phyloP scores from a whole-genome alignment of 2,329 filamentous ascomycete genomes.

The Trichoderma cornu-damae region DNA sequence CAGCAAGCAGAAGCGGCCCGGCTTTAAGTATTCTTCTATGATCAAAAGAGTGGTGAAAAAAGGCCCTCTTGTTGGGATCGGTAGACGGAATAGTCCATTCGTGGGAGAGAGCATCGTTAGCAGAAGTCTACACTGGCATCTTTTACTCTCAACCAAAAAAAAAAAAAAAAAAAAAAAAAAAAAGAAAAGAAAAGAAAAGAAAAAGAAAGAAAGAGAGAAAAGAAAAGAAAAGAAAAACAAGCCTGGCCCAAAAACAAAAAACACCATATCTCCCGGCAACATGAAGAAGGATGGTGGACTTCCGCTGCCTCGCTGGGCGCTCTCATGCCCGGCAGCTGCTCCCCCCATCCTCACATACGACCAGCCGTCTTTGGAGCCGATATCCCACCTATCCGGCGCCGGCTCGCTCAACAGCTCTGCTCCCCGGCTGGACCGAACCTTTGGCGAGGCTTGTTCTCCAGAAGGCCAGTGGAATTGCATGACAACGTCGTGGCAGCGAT shows the following conservation, averaged over 20 bases:
- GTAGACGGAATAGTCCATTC: background rate
- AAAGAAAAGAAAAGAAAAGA: too few species aligned
- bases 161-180: too few species aligned
- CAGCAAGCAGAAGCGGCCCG: background rate
- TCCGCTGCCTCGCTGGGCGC: background rate
- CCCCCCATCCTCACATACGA: constrained; percentile 3
- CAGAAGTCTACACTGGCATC: background rate
- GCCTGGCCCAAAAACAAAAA: too few species aligned
- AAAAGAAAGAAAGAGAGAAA: too few species aligned
- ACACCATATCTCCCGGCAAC: background rate
- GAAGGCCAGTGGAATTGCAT: constrained; percentile 55
- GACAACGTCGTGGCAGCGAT: constrained; percentile 45
- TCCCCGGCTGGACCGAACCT: background rate
- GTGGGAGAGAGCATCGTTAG: background rate
- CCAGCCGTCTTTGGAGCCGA: background rate
- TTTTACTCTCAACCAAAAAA: too few species aligned
- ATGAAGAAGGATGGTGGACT: background rate
- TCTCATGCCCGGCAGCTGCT: background rate
- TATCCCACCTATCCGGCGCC: background rate
- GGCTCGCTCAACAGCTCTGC: background rate
- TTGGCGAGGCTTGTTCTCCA: constrained; percentile 38
- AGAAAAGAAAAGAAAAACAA: too few species aligned
- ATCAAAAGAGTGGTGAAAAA: too few species aligned
- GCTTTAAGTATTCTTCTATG: background rate
- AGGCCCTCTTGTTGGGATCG: too few species aligned